Evolutionary conservation across 73 alveolate species (phyloP).

Genomic region (Paramecium sexaurelia): DNA sequence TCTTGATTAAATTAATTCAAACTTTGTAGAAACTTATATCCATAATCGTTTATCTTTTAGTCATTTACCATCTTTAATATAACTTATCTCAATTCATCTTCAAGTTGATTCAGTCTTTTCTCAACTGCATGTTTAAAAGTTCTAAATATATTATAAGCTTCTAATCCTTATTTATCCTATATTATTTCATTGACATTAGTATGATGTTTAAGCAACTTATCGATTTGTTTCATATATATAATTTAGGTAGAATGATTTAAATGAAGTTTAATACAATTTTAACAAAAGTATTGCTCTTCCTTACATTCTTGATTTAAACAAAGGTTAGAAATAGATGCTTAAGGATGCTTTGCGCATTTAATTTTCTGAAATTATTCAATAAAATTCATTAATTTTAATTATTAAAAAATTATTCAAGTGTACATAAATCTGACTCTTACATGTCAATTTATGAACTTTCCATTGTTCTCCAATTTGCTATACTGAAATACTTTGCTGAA

Average conservation of each 20-base stretch:
- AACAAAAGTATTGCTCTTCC: not conserved
- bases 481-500: slow-evolving; percentile 35
- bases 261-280: slow-evolving; percentile 28
- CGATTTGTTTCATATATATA: not conserved
- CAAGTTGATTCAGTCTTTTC: not conserved
- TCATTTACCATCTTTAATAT: not conserved
- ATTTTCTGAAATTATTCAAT: not conserved
- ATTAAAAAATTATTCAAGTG: not conserved
- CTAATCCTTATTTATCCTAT: not conserved
- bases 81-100: not conserved
- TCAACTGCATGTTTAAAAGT: not conserved
- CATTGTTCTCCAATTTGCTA: slow-evolving; percentile 1
- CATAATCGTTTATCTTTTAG: not conserved
- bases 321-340: not conserved
- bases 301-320: not conserved
- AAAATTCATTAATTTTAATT: slow-evolving; percentile 27
- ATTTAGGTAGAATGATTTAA: not conserved
- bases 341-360: slow-evolving; percentile 40
- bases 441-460: slow-evolving; percentile 23
- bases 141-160: not conserved
- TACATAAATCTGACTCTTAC: slow-evolving; percentile 2
- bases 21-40: not conserved
- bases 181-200: slow-evolving; percentile 21
- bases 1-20: not conserved
- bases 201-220: not conserved